Conservation (phyloP, 202 grass and related monocot species). For the Brachypodium distachyon region DNA sequence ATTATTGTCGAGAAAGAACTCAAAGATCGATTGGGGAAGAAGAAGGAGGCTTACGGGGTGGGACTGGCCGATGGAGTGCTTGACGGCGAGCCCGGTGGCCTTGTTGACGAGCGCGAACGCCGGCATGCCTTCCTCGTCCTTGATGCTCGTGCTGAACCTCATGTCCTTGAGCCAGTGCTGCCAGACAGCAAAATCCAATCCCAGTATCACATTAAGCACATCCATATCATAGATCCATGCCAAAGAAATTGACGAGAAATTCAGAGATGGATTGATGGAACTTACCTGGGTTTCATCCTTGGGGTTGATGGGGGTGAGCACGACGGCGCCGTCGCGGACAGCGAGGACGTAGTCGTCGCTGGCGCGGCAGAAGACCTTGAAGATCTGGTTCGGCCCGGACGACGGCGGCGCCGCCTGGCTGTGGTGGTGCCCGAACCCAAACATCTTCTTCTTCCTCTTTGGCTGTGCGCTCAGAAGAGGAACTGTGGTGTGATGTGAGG, state of each 20-base stretch:
- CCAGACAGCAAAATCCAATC: too few species aligned
- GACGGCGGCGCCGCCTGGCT: neutral
- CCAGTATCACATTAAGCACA: too few species aligned
- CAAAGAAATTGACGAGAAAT: neutral
- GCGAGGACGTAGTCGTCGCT: constrained; percentile 48
- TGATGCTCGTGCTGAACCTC: constrained; percentile 60
- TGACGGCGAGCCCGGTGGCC: constrained; percentile 65
- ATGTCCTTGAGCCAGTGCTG: constrained; percentile 97
- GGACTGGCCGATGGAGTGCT: constrained; percentile 87
- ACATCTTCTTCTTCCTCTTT: constrained; percentile 1
- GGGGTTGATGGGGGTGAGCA: constrained; percentile 52
- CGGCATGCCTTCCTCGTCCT: constrained; percentile 77
- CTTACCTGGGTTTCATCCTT: constrained; percentile 45
- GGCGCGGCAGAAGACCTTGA: constrained; percentile 74
- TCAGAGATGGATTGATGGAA: too few species aligned
- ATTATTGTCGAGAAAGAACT: too few species aligned
- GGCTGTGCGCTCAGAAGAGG: neutral
- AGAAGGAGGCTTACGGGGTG: constrained; percentile 59
- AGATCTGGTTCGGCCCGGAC: constrained; percentile 40
- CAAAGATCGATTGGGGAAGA: too few species aligned
- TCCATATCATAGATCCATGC: too few species aligned
- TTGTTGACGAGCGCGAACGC: constrained; percentile 78
- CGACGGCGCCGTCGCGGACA: constrained; percentile 53
- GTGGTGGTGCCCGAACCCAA: constrained; percentile 41
- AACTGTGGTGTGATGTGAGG: neutral